These are phyloP conservation scores for Ascochyta viciae-villosae DNA, from an alignment of 2,329 filamentous ascomycete species.

Conservation along the genomic window DNA sequence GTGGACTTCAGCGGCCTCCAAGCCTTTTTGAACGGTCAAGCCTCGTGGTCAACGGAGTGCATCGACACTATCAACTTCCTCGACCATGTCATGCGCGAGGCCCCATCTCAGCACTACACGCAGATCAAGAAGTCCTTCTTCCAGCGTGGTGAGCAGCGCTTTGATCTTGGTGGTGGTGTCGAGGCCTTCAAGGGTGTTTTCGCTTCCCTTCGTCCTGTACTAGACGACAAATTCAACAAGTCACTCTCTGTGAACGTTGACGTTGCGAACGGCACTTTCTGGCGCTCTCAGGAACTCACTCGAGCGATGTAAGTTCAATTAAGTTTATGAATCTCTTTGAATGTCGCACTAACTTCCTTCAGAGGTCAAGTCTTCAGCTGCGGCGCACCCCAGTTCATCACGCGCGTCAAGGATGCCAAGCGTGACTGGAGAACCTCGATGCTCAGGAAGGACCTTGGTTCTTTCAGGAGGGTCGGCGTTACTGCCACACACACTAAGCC, in stretches of 20 bases:
- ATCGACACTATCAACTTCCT: conserved; percentile 88
- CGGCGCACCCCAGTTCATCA: conserved; percentile 26
- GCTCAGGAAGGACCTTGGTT: conserved; percentile 49
- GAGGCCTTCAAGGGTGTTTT: conserved; percentile 91
- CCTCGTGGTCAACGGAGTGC: conserved; percentile 60
- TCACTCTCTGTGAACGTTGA: conserved; percentile 86
- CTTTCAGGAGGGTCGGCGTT: conserved; percentile 53
- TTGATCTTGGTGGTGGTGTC: conserved; percentile 68
- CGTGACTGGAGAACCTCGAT: conserved; percentile 35
- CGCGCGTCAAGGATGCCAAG: conserved; percentile 27
- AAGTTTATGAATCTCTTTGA: neutral
- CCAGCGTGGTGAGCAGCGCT: conserved; percentile 57
- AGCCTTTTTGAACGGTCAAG: conserved; percentile 68
- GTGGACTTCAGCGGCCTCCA: conserved; percentile 73
- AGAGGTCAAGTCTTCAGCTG: conserved; percentile 37
- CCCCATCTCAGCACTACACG: conserved; percentile 71
- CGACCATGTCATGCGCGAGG: conserved; percentile 85
- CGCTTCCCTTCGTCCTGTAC: conserved; percentile 78
- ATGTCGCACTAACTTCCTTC: neutral
- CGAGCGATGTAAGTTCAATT: conserved; percentile 28
- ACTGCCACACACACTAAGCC: conserved; percentile 47
- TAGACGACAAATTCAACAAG: conserved; percentile 59
- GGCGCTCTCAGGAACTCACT: conserved; percentile 57
- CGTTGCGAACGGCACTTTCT: conserved; percentile 91
- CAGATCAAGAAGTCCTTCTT: conserved; percentile 87